phyloP scores from a whole-genome alignment of 495 filamentous ascomycete genomes.

The Cercophora samala region DNA sequence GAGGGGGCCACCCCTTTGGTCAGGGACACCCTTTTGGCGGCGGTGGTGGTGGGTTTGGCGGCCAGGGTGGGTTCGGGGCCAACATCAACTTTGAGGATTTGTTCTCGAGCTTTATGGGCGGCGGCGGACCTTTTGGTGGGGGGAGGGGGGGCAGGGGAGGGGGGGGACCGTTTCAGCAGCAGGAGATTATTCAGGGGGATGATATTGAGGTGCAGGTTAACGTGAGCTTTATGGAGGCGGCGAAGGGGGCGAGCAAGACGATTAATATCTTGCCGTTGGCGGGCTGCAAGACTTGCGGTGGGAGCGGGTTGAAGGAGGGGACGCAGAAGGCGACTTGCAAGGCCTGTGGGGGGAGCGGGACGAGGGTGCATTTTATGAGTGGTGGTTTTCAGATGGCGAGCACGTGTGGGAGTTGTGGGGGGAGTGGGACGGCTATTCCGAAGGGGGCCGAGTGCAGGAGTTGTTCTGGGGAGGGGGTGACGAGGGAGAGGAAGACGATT shows the following conservation, averaged over 20 bases:
- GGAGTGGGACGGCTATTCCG: constrained; percentile 67
- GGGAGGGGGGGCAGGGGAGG: constrained; percentile 45
- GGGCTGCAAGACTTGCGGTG: constrained; percentile 75
- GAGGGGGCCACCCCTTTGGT: constrained; percentile 50
- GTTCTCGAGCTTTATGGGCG: constrained; percentile 78
- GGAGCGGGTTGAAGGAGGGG: constrained; percentile 80
- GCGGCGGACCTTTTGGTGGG: constrained; percentile 51
- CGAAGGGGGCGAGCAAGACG: constrained; percentile 77
- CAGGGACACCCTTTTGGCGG: constrained; percentile 13
- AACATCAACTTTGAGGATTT: constrained; percentile 95
- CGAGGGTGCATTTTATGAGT: constrained; percentile 79
- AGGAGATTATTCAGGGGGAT: constrained; percentile 77
- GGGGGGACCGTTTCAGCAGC: constrained; percentile 57
- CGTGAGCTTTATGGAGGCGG: constrained; percentile 94
- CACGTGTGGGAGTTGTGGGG: constrained; percentile 77
- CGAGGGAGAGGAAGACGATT: constrained; percentile 72
- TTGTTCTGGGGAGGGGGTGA: constrained; percentile 76
- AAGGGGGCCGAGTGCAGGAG: constrained; percentile 72
- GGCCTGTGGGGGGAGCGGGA: constrained; percentile 80
- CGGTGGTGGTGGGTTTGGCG: constrained; percentile 28
- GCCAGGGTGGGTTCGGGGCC: constrained; percentile 60
- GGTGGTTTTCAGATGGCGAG: constrained; percentile 94
- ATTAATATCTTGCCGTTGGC: constrained; percentile 74
- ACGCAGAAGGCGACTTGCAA: constrained; percentile 68
- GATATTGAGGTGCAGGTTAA: constrained; percentile 90